Evolutionary conservation across 169 alveolate species (phyloP), one percentile per base, ranked within the genome.

Genomic region (Cryptosporidium ryanae): DNA sequence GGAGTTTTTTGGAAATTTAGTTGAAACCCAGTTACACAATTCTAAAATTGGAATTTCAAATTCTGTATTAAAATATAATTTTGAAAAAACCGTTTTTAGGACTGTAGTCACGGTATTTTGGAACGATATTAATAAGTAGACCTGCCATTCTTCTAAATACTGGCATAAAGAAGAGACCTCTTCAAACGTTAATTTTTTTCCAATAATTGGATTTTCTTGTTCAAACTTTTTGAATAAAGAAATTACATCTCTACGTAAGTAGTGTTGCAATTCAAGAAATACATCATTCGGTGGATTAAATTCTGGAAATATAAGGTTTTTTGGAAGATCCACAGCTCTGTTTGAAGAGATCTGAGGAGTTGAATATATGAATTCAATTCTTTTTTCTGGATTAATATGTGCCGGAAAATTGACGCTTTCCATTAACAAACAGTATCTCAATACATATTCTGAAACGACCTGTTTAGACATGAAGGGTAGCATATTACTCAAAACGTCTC

Each of bases 301-400:
- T 17, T 54, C 64, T 5, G 87, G 87, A 15, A 44, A 76, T 29
- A 38, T 59, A 10, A 38, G 25, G 17, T 61, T 61, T 38, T 61
- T 61, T 18, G 87, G 87, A n/a, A 76, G 48, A 29, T 76, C 87
- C 2, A 12, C 43, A 3, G 87, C 87, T 34, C 87, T 76, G 29
- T 76, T 76, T 15, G 87, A 76, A 23, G 3, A 43, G 12, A 76
- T 76, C 43, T 59, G 68, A 23, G 70, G 87, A 34, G 29, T 76
- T 29, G 46, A 23, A 38, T 76, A 76, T 43, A 76, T 27, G 8
- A 38, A 61, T 43, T 76, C 71, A 32, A 76, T 76, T 59, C 87
- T 55, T 76, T 76, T 61, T 27, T 76, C 71, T 1, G 65, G 52
- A 18, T n/a, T 59, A 21, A 55, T 70, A n/a, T 67, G 64, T n/a